A percentile compares a stretch with the other conserved stretches of the same genome.
Evolutionary conservation across 345 rosid species (phyloP).

Genomic region (Ricinus communis): DNA sequence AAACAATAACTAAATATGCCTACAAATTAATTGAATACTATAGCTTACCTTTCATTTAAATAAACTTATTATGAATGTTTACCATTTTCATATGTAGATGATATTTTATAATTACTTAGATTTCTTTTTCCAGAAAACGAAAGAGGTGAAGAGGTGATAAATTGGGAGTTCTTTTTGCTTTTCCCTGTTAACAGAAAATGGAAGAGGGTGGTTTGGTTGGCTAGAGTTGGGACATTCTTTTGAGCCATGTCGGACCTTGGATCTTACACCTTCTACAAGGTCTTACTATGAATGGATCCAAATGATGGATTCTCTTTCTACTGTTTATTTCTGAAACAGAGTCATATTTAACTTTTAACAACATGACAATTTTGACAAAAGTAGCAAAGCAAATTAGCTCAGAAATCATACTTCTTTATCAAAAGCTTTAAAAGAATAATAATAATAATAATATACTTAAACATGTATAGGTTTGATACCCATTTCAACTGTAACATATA

Average conservation of each 20-base stretch:
- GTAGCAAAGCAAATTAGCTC: not conserved
- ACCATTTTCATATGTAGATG: too few species aligned
- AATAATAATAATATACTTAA: too few species aligned
- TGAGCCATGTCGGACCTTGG: constrained; percentile 11
- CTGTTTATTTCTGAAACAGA: not conserved
- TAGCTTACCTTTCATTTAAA: too few species aligned
- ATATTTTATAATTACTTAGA: too few species aligned
- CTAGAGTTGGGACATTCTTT: constrained; percentile 2
- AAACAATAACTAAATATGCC: too few species aligned
- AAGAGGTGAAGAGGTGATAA: too few species aligned
- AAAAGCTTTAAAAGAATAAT: constrained; percentile 10
- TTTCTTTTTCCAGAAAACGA: too few species aligned
- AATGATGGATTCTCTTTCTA: not conserved
- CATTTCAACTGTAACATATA: too few species aligned
- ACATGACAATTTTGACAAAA: constrained; percentile 13
- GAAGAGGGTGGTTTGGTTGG: not conserved
- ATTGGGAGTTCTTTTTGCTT: too few species aligned
- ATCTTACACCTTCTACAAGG: not conserved
- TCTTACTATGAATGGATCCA: not conserved
- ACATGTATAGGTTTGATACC: not conserved
- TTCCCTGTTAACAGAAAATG: too few species aligned
- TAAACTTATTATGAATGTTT: too few species aligned
- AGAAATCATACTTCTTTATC: not conserved
- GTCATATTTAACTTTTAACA: not conserved
- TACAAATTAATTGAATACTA: too few species aligned